Conservation (phyloP, 768 basidiomycete genomes). For the Rickenella mellea region DNA sequence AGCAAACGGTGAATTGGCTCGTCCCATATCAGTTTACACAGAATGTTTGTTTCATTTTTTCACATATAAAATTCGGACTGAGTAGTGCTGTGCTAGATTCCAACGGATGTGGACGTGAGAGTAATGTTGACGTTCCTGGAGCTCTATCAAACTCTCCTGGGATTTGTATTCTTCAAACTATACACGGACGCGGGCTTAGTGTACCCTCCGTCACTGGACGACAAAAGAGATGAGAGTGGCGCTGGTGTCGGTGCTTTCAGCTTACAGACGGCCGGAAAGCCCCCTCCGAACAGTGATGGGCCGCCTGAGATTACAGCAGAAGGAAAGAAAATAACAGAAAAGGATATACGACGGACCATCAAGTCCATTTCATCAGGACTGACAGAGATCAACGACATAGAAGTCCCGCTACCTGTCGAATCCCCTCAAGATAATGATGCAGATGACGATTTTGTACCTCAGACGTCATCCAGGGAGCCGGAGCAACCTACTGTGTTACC, state of each 20-base stretch:
- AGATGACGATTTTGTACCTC: conserved; percentile 62
- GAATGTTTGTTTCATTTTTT: conserved; percentile 41
- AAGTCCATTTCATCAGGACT: conserved; percentile 32
- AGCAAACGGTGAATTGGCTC: conserved; percentile 90
- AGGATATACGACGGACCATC: conserved; percentile 43
- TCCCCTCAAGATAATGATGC: conserved; percentile 26
- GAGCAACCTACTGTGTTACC: conserved; percentile 42
- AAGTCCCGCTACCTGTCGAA: conserved; percentile 26
- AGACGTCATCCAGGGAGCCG: conserved; percentile 42
- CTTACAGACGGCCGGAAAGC: conserved; percentile 43
- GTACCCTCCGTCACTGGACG: conserved; percentile 91
- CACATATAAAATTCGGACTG: conserved; percentile 4
- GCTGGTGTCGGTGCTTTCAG: conserved; percentile 86
- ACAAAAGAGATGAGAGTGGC: conserved; percentile 69
- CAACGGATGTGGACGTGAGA: conserved; percentile 90
- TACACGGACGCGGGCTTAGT: conserved; percentile 88
- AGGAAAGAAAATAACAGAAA: conserved; percentile 41
- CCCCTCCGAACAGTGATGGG: conserved; percentile 15
- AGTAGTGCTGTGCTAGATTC: conserved; percentile 47
- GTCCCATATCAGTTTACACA: conserved; percentile 98
- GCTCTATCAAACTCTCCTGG: conserved; percentile 92
- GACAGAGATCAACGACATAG: conserved; percentile 24
- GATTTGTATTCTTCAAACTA: conserved; percentile 96
- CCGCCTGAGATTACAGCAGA: conserved; percentile 26
- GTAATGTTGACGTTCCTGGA: conserved; percentile 98